Percentiles rank a stretch among this genome's conserved stretches.
Evolutionary conservation across 306 rosid species (phyloP).

Genomic region (Trifolium dubium): DNA sequence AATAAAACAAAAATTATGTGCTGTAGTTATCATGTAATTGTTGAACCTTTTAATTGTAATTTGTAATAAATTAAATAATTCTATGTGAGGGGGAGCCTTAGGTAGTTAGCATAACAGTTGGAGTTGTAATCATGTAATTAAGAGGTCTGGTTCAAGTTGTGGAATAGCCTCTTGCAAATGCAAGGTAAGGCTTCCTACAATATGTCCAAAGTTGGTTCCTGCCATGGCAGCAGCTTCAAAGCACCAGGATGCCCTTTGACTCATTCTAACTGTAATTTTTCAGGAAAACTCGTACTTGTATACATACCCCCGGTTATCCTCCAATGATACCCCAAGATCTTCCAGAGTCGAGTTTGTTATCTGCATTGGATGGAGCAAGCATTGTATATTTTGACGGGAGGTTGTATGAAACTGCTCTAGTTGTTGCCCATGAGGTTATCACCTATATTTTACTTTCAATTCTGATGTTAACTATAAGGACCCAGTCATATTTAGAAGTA

Average conservation of each 20-base stretch:
- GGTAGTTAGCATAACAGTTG: neutral
- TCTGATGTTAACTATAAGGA: slow-evolving; percentile 28
- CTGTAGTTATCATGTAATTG: slow-evolving; percentile 14
- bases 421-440: slow-evolving; percentile 90
- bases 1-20: slow-evolving; percentile 10
- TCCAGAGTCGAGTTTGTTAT: slow-evolving; percentile 59
- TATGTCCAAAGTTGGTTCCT: neutral
- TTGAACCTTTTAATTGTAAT: slow-evolving; percentile 27
- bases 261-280: slow-evolving; percentile 40
- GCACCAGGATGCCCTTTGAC: slow-evolving; percentile 22
- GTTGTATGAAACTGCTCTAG: slow-evolving; percentile 74
- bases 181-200: too few relatives aligned
- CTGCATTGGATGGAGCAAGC: slow-evolving; percentile 83
- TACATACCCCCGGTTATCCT: slow-evolving; percentile 92
- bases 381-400: slow-evolving; percentile 79
- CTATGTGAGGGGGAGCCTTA: slow-evolving; percentile 6
- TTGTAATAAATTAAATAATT: slow-evolving; percentile 39
- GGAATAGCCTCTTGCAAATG: too few relatives aligned
- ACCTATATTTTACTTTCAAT: slow-evolving; percentile 34
- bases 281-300: slow-evolving; percentile 96
- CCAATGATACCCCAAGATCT: slow-evolving; percentile 81
- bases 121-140: slow-evolving; percentile 5
- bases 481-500: slow-evolving; percentile 32
- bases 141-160: too few relatives aligned
- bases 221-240: neutral